Percentiles rank a stretch among this genome's conserved stretches.
phyloP scores from a whole-genome alignment of 345 rosid species.

The Iberis pinnata region DNA sequence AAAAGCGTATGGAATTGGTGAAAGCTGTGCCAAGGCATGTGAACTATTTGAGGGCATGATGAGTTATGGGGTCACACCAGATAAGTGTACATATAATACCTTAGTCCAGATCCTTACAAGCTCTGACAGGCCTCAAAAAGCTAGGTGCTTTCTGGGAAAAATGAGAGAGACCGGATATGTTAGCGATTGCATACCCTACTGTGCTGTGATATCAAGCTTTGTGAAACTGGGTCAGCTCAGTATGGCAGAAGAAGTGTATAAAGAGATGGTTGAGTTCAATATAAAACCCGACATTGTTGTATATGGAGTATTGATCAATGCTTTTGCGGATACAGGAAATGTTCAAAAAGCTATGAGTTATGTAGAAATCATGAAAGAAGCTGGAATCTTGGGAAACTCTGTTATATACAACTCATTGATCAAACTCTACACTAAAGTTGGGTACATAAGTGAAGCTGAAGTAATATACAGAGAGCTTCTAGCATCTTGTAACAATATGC shows the following conservation, averaged over 20 bases:
- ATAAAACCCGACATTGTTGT: conserved; percentile 61
- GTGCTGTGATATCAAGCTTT: conserved; percentile 75
- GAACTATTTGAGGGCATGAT: conserved; percentile 66
- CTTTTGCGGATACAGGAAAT: conserved; percentile 68
- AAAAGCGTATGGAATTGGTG: conserved; percentile 72
- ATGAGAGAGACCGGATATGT: conserved; percentile 66
- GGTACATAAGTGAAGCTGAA: conserved; percentile 70
- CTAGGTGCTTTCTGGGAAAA: conserved; percentile 45
- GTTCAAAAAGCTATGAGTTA: conserved; percentile 53
- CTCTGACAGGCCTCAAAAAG: conserved; percentile 52
- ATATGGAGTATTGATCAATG: conserved; percentile 73
- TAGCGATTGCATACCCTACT: conserved; percentile 62
- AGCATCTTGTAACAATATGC: conserved; percentile 3
- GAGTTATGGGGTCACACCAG: conserved; percentile 52
- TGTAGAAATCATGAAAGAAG: conserved; percentile 49
- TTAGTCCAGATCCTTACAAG: conserved; percentile 60
- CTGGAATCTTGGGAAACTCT: conserved; percentile 53
- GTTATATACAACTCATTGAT: conserved; percentile 63
- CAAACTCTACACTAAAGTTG: conserved; percentile 79
- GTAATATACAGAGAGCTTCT: conserved; percentile 52
- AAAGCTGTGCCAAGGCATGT: conserved; percentile 54
- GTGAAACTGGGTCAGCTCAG: conserved; percentile 56
- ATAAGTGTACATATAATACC: conserved; percentile 64
- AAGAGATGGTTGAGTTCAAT: conserved; percentile 52
- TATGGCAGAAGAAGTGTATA: conserved; percentile 56